Percentiles rank a stretch among this genome's conserved stretches.
phyloP scores from a whole-genome alignment of 225 moss, liverwort and hornwort genomes.

The Lunularia cruciata region DNA sequence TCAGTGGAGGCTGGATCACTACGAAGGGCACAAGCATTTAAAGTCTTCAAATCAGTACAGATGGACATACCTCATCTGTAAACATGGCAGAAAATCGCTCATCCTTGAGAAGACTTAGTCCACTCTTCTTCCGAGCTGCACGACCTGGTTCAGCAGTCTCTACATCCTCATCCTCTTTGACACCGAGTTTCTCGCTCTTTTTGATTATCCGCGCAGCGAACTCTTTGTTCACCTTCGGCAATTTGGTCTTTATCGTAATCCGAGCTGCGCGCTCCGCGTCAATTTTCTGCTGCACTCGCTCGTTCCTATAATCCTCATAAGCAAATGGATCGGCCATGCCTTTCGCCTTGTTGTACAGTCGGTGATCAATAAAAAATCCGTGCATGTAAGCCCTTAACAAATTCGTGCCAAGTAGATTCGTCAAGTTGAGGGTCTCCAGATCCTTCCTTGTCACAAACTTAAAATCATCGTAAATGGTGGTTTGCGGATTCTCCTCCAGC shows the following conservation, averaged over 20 bases:
- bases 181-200: constrained; percentile 44
- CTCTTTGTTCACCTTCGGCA: constrained; percentile 93
- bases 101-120: constrained; percentile 67
- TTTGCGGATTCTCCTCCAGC: constrained; percentile 82
- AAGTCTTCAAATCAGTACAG: too few species aligned
- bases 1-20: too few species aligned
- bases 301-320: constrained; percentile 80
- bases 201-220: constrained; percentile 77
- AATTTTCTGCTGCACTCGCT: constrained; percentile 78
- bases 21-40: too few species aligned
- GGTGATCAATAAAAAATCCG: constrained; percentile 93
- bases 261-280: constrained; percentile 84
- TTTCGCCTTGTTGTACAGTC: constrained; percentile 86
- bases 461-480: constrained; percentile 90
- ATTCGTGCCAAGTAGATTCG: constrained; percentile 86
- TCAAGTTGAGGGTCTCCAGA: constrained; percentile 73
- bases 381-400: constrained; percentile 97
- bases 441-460: constrained; percentile 93
- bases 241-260: constrained; percentile 86
- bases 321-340: constrained; percentile 84
- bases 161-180: constrained; percentile 42
- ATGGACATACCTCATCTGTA: constrained; percentile 61
- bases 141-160: constrained; percentile 36
- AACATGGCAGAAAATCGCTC: constrained; percentile 88
- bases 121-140: constrained; percentile 50